These are phyloP conservation scores for Ceratobasidium papillatum DNA, from an alignment of 1,284 basidiomycete genomes.

Conservation along the genomic window DNA sequence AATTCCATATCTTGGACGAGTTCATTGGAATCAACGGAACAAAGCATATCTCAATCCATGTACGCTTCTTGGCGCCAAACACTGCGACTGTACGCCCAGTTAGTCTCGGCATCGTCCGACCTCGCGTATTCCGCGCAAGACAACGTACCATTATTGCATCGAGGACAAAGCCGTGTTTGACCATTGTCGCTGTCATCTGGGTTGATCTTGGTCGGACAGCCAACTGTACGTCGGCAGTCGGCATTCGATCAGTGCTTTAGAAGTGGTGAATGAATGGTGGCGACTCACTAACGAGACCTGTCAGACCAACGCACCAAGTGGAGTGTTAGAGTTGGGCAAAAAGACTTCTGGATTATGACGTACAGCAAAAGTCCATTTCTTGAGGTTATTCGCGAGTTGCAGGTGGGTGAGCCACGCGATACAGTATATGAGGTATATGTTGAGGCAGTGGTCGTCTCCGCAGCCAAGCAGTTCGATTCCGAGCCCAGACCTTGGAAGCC, in stretches of 20 bases:
- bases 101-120: background rate
- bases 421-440: background rate
- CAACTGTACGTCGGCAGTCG: constrained; percentile 27
- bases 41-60: constrained; percentile 40
- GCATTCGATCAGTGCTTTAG: background rate
- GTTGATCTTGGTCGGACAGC: constrained; percentile 25
- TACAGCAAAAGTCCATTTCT: constrained; percentile 38
- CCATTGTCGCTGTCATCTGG: constrained; percentile 33
- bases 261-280: constrained; percentile 3
- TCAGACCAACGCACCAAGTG: background rate
- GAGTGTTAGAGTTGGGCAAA: background rate
- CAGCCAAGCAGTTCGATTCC: constrained; percentile 13
- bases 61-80: constrained; percentile 31
- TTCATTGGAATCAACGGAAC: constrained; percentile 30
- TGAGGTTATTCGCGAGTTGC: background rate
- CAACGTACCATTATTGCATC: constrained; percentile 29
- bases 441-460: constrained; percentile 32
- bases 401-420: background rate
- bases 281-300: constrained; percentile 33
- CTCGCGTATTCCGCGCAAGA: background rate
- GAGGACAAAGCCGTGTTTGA: constrained; percentile 31
- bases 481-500: background rate
- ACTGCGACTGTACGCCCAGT: constrained; percentile 16
- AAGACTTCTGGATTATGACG: background rate
- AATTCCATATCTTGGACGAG: constrained; percentile 34